Percentiles rank a stretch among this genome's conserved stretches.
Evolutionary conservation across 495 filamentous ascomycete species (phyloP).

Genomic region (Neurospora sp.): DNA sequence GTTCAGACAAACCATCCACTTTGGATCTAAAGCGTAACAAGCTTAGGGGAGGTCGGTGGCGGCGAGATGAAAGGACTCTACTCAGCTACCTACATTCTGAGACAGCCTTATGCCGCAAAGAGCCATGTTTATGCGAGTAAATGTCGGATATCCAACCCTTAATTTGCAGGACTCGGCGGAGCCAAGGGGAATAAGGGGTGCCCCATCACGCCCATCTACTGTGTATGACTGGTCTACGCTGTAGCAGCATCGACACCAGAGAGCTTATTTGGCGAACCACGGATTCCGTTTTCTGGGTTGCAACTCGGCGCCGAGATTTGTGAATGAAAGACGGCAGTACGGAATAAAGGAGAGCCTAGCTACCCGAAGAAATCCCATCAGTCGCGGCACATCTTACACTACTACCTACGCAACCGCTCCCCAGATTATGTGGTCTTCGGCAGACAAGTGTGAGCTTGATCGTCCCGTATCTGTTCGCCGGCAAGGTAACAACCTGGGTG

Average conservation of each 20-base stretch:
- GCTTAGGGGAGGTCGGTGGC: background rate
- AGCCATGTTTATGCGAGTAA: background rate
- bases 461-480: background rate
- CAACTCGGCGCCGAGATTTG: background rate
- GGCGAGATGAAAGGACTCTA: background rate
- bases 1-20: background rate
- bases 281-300: background rate
- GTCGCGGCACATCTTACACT: background rate
- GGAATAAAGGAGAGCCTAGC: background rate
- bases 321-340: background rate
- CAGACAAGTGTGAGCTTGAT: background rate
- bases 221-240: background rate
- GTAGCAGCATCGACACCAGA: background rate
- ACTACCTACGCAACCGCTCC: background rate
- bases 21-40: background rate
- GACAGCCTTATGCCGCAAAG: background rate
- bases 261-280: background rate
- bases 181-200: background rate
- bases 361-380: background rate
- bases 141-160: background rate
- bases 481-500: background rate
- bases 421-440: background rate
- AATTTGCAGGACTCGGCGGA: background rate
- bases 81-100: background rate
- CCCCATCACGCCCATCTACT: background rate